phyloP scores from a whole-genome alignment of 768 basidiomycete species.

The Hygrocybe punicea region DNA sequence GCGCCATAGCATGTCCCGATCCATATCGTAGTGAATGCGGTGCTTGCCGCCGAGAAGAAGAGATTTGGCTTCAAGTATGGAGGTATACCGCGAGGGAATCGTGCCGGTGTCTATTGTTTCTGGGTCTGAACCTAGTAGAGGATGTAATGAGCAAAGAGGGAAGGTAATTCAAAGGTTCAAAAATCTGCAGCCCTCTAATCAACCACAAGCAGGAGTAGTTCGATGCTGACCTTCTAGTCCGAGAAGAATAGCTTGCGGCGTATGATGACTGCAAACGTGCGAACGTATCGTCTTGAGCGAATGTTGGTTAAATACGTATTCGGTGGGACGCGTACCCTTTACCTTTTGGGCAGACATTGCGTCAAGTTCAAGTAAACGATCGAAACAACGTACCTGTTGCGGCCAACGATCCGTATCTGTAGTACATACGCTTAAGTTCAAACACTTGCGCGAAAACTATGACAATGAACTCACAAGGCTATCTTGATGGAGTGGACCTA shows the following conservation, averaged over 20 bases:
- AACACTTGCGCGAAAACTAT: neutral
- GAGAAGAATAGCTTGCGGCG: constrained; percentile 80
- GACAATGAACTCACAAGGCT: constrained; percentile 54
- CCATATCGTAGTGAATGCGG: constrained; percentile 80
- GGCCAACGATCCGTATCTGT: constrained; percentile 85
- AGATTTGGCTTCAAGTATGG: constrained; percentile 61
- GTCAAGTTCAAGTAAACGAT: constrained; percentile 5
- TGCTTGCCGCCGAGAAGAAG: constrained; percentile 72
- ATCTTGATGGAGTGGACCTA: constrained; percentile 82
- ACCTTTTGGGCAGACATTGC: constrained; percentile 39
- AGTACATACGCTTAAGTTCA: neutral
- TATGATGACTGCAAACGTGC: constrained; percentile 66
- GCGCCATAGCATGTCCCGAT: constrained; percentile 89
- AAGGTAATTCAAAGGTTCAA: no score
- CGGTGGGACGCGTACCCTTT: constrained; percentile 58
- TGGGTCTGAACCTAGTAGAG: constrained; percentile 66
- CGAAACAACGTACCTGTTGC: constrained; percentile 64
- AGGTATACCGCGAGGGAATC: constrained; percentile 69
- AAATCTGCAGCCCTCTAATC: no score
- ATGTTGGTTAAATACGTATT: neutral
- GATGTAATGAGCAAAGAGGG: neutral
- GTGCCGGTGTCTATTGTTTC: constrained; percentile 90
- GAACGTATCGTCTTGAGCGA: neutral
- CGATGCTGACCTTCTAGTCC: constrained; percentile 64
- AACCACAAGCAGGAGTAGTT: no score